Evolutionary conservation across 805 yeast genomes (phyloP).

Genomic region (Kodamaea hsintzibuensis): DNA sequence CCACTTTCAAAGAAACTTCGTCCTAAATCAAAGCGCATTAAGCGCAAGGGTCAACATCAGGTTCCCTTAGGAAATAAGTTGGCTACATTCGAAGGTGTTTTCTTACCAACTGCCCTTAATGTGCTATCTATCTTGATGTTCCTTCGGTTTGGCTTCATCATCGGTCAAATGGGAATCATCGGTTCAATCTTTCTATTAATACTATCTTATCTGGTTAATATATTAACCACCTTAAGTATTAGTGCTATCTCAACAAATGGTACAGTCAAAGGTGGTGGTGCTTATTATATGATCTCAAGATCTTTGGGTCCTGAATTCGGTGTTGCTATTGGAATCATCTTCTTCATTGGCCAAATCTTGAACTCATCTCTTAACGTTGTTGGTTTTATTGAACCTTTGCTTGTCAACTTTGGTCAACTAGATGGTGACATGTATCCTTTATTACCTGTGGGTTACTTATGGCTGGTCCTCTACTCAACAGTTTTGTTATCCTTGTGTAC

Average conservation of each 20-base stretch:
- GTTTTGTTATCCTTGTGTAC: conserved; percentile 69
- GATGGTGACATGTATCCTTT: conserved; percentile 56
- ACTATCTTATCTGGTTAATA: conserved; percentile 76
- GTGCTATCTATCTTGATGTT: conserved; percentile 94
- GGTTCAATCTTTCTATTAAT: conserved; percentile 71
- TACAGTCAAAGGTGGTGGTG: conserved; percentile 97
- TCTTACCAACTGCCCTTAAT: conserved; percentile 89
- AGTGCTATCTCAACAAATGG: conserved; percentile 98
- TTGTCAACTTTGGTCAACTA: conserved; percentile 69
- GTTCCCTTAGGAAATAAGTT: conserved; percentile 43
- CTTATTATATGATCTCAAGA: conserved; percentile 94
- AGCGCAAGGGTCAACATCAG: neutral
- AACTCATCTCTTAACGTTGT: conserved; percentile 92
- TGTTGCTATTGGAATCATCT: conserved; percentile 93
- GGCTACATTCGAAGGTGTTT: conserved; percentile 86
- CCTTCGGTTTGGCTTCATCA: conserved; percentile 88
- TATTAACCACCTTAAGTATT: conserved; percentile 83
- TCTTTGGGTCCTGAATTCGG: conserved; percentile 98
- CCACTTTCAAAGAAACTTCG: neutral
- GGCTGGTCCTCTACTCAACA: conserved; percentile 72
- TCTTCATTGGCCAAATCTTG: conserved; percentile 90
- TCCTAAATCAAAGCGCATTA: conserved; percentile 2
- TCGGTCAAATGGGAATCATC: conserved; percentile 90
- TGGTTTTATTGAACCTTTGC: conserved; percentile 89
- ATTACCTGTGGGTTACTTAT: conserved; percentile 71